Evolutionary conservation across 306 rosid species (phyloP).

Genomic region (Cucurbita pepo): DNA sequence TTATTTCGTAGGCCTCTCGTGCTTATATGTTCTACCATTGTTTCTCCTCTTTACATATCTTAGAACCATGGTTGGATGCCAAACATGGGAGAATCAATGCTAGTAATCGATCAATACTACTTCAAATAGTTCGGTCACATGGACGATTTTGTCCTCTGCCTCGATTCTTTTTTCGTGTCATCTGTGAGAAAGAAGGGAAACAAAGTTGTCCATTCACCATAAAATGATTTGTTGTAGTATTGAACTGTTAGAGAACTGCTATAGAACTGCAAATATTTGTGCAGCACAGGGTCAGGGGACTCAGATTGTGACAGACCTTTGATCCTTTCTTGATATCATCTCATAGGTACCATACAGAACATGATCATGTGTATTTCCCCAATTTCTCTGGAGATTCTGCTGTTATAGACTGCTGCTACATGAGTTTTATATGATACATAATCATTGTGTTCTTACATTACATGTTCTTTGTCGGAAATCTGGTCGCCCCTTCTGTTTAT

Average conservation of each 20-base stretch:
- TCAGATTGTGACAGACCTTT: neutral
- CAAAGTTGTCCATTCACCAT: constrained; percentile 3
- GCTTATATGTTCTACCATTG: neutral
- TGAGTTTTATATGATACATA: neutral
- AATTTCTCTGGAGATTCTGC: neutral
- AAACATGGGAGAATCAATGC: neutral
- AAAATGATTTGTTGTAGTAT: constrained; percentile 1
- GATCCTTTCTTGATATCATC: neutral
- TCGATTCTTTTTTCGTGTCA: neutral
- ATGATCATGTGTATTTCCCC: neutral
- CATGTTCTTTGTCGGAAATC: neutral
- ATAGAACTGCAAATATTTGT: neutral
- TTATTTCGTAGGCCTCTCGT: neutral
- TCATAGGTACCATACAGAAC: neutral
- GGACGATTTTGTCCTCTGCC: neutral
- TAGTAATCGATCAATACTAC: constrained; percentile 3
- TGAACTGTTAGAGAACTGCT: neutral
- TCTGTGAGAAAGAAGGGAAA: constrained; percentile 1
- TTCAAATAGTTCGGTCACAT: constrained; percentile 5
- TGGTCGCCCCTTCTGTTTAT: neutral
- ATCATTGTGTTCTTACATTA: neutral
- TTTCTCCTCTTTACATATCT: neutral
- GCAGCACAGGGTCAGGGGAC: neutral
- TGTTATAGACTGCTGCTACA: neutral
- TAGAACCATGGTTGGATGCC: neutral